A percentile compares a stretch with the other conserved stretches of the same genome.
Evolutionary conservation across 78 protist species (phyloP).

Genomic region (Protostelium mycophagum): DNA sequence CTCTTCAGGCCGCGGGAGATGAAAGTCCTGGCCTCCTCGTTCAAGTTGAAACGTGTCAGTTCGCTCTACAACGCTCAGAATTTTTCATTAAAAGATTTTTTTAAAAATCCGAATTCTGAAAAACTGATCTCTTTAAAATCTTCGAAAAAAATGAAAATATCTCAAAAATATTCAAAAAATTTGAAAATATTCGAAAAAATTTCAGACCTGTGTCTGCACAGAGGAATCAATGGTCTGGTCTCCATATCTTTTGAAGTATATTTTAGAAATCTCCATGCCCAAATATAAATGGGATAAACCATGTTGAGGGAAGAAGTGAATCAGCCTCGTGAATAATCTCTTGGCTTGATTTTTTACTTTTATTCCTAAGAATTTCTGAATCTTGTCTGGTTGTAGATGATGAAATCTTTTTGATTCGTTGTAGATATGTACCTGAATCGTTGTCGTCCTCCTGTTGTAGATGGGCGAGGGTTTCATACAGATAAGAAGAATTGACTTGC

Average conservation of each 20-base stretch:
- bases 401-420: too few species aligned
- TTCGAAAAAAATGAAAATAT: too few species aligned
- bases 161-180: too few species aligned
- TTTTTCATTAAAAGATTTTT: too few species aligned
- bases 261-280: background rate
- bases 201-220: background rate
- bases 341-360: too few species aligned
- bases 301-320: background rate
- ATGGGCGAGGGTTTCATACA: background rate
- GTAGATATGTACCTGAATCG: background rate
- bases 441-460: background rate
- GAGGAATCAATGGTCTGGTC: background rate
- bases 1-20: background rate
- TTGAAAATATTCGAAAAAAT: too few species aligned
- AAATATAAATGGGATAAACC: background rate
- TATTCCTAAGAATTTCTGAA: too few species aligned
- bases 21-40: background rate
- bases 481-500: background rate
- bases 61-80: background rate
- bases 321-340: background rate
- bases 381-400: background rate
- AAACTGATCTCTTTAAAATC: too few species aligned
- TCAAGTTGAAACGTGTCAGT: background rate
- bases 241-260: background rate
- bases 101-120: too few species aligned